Base-by-base conservation (phyloP, 2,329 filamentous ascomycete genomes). In the Ilyonectria mors-panacis region DNA sequence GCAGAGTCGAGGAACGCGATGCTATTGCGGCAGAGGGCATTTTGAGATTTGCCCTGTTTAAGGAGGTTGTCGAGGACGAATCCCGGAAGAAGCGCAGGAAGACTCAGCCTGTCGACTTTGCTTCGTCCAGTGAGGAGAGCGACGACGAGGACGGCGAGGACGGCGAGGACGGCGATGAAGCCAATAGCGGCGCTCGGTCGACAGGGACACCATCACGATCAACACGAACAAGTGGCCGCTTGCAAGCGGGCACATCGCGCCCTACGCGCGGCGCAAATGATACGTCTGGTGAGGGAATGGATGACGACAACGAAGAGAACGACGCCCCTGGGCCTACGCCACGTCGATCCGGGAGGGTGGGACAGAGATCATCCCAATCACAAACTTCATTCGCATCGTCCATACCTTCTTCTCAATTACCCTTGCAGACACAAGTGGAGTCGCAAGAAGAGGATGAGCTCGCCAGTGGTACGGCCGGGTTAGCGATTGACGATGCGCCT, bases 21-120 rank as follows among this genome's bases (percentile, higher is more conserved):
- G 95, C 95, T 1, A 84, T 93, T 59, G 91, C 94, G 37, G 96
- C 96, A 10, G 95, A 99, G 79, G 88, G 90, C 9, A 97, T 99
- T 71, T 84, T 99, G 35, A 90, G 96, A 19, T 99, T 98, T 77
- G 97, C 96, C 2, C 87, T 99, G 39, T 99, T 99, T 88, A 98
- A 98, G 80, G 96, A 99, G 83, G 91, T 99, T 0, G 87, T 97
- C 4, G 87, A 91, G 76, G 87, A 90, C 70, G 91, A 94, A 79
- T 93, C 94, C 65, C 89, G 91, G 73, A 96, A 95, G 85, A 92
- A 96, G 81, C 89, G 95, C 75, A 91, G 94, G 81, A 92, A 93
- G 74, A 92, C 88, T 6, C 85, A 87, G 33, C 85, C 86, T 37
- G 84, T 87, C 17, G 86, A 88, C 62, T 85, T 84, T 59, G 88